Base-by-base conservation (phyloP, 2,329 filamentous ascomycete species). In the Rugonectria rugulosa region DNA sequence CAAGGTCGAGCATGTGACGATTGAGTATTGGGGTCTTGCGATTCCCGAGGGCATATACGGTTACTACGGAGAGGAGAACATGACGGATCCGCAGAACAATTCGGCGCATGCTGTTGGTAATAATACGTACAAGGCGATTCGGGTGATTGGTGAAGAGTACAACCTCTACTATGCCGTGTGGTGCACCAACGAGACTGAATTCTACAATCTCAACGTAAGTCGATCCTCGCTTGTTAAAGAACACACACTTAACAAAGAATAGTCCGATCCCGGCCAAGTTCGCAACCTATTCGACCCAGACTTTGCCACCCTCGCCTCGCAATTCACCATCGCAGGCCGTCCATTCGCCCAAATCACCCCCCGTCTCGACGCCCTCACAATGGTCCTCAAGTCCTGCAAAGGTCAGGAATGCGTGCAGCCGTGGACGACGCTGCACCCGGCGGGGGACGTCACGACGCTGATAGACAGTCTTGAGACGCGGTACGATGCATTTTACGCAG, bases 81-180 rank as follows among this genome's bases (percentile, higher is more conserved):
- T 47, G 50, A 53, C 19, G 9, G 37, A 24, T 24, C 19, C 19
- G 14, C 17, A 19, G 9, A 17, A 15, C 17, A 21, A 20, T 38
- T 20, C 37, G 10, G 20, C 12, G 3, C 29, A 36, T 6, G 51
- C 21, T 1, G 23, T 48, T 14, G 44, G 37, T 6, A 75, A 73
- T 44, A 84, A 84, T 62, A 84, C 81, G 0, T 85, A 84, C 70
- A 85, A 85, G 59, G 75, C 72, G 0, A 51, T 85, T 0, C 76
- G 82, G 2, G 60, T 85, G 1, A 69, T 79, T 1, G 71, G 73
- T 0, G 63, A 77, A 1, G 70, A 70, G 4, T 85, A 84, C 54
- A 82, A 76, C 55, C 64, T 85, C 4, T 80, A 82, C 59, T 87
- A 86, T 54, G 79, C 78, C 0, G 79, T 84, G 1, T 83, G 81